These are phyloP conservation scores for Rauvolfia tetraphylla DNA, from an alignment of 257 asterid species.

Conservation along the genomic window DNA sequence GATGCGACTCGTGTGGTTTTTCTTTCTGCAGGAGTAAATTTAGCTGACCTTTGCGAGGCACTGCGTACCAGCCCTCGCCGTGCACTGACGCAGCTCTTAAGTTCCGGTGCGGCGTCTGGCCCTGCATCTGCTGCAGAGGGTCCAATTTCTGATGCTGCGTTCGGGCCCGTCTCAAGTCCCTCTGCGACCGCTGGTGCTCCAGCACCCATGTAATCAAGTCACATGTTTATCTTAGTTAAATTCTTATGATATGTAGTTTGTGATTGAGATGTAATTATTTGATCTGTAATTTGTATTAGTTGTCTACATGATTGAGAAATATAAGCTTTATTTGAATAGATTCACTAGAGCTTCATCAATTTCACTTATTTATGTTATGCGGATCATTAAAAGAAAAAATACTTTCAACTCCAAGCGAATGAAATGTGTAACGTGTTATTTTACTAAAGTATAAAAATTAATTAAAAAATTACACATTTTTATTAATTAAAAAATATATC, in stretches of 20 bases:
- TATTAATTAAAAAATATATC: too few species aligned
- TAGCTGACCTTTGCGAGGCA: slow-evolving; percentile 41
- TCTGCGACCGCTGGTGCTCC: neutral
- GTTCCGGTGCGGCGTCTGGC: slow-evolving; percentile 39
- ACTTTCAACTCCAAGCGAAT: too few species aligned
- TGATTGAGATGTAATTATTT: neutral
- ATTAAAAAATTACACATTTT: too few species aligned
- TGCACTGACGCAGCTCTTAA: slow-evolving; percentile 36
- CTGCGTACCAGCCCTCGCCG: slow-evolving; percentile 27
- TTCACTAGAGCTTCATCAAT: too few species aligned
- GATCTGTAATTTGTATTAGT: neutral
- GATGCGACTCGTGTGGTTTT: neutral
- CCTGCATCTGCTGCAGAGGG: slow-evolving; percentile 19
- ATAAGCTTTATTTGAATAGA: too few species aligned
- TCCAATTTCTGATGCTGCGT: neutral
- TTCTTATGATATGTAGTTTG: neutral
- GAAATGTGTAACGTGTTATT: too few species aligned
- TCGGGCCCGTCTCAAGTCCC: neutral
- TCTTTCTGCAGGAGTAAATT: slow-evolving; percentile 30
- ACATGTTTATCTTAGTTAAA: neutral
- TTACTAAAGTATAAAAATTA: too few species aligned
- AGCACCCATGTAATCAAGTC: neutral
- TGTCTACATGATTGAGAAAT: too few species aligned
- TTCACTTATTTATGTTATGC: too few species aligned
- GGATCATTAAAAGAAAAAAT: too few species aligned